Conservation (phyloP, 768 basidiomycete species). For the Hydnomerulius pinastri region DNA sequence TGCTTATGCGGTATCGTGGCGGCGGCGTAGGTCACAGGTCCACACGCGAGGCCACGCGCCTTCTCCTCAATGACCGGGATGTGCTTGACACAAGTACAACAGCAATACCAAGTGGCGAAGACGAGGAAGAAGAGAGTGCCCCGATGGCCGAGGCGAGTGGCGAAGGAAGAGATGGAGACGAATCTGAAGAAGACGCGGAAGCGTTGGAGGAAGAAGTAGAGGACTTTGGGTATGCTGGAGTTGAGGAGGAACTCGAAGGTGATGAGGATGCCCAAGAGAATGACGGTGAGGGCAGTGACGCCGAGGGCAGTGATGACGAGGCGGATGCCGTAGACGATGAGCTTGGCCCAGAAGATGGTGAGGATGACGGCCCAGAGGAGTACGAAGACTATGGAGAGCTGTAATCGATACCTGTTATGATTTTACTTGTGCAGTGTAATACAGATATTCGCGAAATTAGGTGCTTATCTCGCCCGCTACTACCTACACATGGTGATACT, state of each 20-base stretch:
- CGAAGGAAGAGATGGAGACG: too few species aligned
- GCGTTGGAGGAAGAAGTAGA: neutral
- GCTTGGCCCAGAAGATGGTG: neutral
- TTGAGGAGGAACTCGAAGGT: neutral
- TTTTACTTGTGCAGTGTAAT: too few species aligned
- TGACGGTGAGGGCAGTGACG: too few species aligned
- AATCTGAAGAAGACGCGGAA: neutral
- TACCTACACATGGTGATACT: too few species aligned
- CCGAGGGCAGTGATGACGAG: too few species aligned
- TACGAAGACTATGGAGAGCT: neutral
- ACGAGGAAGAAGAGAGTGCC: too few species aligned
- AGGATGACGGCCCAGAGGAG: neutral
- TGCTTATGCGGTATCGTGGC: conserved; percentile 37
- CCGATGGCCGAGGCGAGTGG: too few species aligned
- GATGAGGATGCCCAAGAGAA: neutral
- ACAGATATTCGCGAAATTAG: too few species aligned
- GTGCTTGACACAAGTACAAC: neutral
- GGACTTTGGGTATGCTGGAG: neutral
- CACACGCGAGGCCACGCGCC: neutral
- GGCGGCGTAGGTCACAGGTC: conserved; percentile 32
- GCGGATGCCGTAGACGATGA: neutral
- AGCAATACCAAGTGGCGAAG: neutral
- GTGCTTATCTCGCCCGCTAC: too few species aligned
- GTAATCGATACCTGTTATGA: too few species aligned
- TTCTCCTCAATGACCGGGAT: neutral